Evolutionary conservation across 345 rosid species (phyloP).

Genomic region (Pistacia integerrima): DNA sequence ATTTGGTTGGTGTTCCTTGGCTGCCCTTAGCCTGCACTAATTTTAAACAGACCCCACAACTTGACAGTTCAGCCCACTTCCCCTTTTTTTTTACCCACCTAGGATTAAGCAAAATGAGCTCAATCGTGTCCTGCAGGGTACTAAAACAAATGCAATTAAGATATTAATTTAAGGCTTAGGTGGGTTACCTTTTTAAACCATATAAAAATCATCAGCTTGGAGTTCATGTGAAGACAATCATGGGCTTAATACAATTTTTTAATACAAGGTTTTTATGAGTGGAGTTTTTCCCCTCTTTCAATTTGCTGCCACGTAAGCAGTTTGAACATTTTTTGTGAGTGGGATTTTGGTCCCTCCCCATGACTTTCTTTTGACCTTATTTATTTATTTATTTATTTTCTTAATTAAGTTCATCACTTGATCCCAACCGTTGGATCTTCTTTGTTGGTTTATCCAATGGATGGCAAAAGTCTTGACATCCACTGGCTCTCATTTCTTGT

Average conservation of each 20-base stretch:
- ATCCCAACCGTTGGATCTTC: conserved; percentile 29
- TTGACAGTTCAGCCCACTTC: conserved; percentile 9
- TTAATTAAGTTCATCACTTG: neutral
- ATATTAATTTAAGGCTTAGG: conserved; percentile 6
- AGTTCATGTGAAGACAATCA: conserved; percentile 55
- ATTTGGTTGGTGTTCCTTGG: conserved; percentile 38
- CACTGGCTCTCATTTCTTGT: conserved; percentile 4
- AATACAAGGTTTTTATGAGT: conserved; percentile 5
- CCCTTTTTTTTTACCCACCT: conserved; percentile 8
- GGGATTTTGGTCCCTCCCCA: conserved; percentile 51
- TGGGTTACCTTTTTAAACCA: conserved; percentile 11
- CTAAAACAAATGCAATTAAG: conserved; percentile 8
- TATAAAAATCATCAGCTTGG: conserved; percentile 32
- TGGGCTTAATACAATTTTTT: conserved; percentile 13
- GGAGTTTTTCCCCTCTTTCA: conserved; percentile 18
- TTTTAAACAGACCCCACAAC: conserved; percentile 13
- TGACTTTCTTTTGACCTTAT: conserved; percentile 30
- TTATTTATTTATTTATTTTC: neutral
- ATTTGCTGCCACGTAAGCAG: conserved; percentile 19
- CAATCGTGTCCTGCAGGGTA: no score
- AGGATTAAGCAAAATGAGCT: conserved; percentile 5
- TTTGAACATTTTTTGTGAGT: conserved; percentile 13
- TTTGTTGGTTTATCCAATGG: neutral
- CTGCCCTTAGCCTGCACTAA: conserved; percentile 25
- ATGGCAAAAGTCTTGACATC: conserved; percentile 10